Percentiles rank a stretch among this genome's conserved stretches.
These are phyloP conservation scores for Yarrowia keelungensis DNA, from an alignment of 805 yeast genomes.

Conservation along the genomic window DNA sequence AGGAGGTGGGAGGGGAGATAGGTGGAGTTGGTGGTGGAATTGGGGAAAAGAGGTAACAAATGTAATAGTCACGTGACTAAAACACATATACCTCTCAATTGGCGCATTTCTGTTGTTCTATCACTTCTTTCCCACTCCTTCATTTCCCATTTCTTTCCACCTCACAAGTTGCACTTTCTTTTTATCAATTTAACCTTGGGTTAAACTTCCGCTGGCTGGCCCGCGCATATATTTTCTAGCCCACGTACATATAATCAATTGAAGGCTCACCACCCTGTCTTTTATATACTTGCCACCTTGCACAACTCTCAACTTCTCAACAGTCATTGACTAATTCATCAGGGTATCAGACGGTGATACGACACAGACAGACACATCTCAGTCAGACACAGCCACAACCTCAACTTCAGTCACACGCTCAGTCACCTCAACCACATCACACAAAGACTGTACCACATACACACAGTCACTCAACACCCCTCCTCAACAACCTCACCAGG, in stretches of 20 bases:
- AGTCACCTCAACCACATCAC: background rate
- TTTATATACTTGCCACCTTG: conserved; percentile 10
- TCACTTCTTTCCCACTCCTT: too few species aligned
- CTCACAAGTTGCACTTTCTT: background rate
- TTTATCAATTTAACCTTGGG: conserved; percentile 15
- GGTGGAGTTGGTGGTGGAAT: too few species aligned
- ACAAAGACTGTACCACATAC: background rate
- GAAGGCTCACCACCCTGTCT: background rate
- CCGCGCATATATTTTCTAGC: conserved; percentile 14
- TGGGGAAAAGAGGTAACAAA: too few species aligned
- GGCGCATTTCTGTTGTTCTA: too few species aligned
- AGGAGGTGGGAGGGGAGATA: too few species aligned
- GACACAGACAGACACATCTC: too few species aligned
- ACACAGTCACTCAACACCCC: conserved; percentile 1
- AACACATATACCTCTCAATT: too few species aligned
- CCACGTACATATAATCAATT: conserved; percentile 19
- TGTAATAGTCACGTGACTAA: too few species aligned
- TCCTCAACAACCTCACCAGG: background rate
- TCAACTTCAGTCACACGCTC: background rate
- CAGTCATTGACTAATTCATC: too few species aligned
- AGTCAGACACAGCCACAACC: too few species aligned
- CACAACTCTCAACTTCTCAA: background rate
- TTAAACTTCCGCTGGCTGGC: conserved; percentile 29
- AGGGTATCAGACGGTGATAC: too few species aligned
- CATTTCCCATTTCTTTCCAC: background rate